Evolutionary conservation across 2,329 filamentous ascomycete genomes (phyloP), one percentile per base, ranked within the genome.

Genomic region (Trichoderma polysporum): DNA sequence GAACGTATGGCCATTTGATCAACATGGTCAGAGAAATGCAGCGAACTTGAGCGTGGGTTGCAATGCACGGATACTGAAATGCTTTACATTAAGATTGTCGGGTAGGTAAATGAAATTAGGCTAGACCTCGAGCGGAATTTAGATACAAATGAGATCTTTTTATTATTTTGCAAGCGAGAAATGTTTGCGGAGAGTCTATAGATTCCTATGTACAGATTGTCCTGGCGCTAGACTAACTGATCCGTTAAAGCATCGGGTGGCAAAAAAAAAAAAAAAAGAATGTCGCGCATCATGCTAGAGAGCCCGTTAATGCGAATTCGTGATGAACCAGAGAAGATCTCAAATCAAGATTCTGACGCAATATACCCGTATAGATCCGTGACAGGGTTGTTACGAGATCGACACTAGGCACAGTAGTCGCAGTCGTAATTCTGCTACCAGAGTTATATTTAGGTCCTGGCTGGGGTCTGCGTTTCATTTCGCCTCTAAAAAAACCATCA

Each of bases 341-440:
- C 15, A 22, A 41, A 54, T 56, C 60, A 64, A 64, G 50, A 64
- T 64, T 45, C 60, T 64, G 60, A 64, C 60, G 60, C 60, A 56
- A 64, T 64, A 54, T 64, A 64, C 37, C 47, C 60, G 35, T 64
- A 56, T n/a, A 64, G 60, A 64, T 64, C 60, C 60, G 60, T 64
- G 60, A 64, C 60, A 56, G 50, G 60, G 60, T 63, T 54, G 60
- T 56, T 54, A 31, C 60, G 35, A 64, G 60, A 64, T 64, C 60
- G 60, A 64, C 60, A 64, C 60, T 64, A 64, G 60, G 60, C 60
- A n/a, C 27, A 27, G 50, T 29, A 10, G 25, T 45, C 37, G 60
- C 50, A 27, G 29, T 54, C 17, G 8, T 19, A 45, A 45, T 31
- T 35, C n/a, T 53, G 37, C 45, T n/a, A 19, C 27, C 37, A 45